Base-by-base conservation (phyloP, 345 rosid species). In the Balakata baccata region DNA sequence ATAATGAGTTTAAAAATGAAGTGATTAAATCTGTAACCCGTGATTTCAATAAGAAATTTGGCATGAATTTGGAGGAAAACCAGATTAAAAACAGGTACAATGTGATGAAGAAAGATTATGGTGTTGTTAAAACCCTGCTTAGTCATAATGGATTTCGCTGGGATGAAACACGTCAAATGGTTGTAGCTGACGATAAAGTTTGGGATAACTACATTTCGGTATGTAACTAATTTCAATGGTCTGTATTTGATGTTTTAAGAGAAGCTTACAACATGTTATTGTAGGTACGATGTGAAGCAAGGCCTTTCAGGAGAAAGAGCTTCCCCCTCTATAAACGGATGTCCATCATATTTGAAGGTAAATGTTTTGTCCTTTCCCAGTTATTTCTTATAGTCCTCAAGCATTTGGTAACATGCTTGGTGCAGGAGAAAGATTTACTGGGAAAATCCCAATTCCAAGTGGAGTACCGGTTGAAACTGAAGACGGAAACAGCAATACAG, bases 41-140 rank as follows among this genome's bases (percentile, higher is more conserved):
- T 3, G 84, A 78, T 29, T 83, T 80, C 29, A 78, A 78, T 25
- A 80, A 75, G 60, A 80, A 74, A 63, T 80, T 82, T 65, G 53
- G 70, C 57, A 51, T 80, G 86, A 83, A 64, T 69, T 73, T 80
- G 22, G 86, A 83, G 37, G 86, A 83, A 75, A 83, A 73, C 71
- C 86, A 83, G 70, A 78, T 77, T 20, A 80, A 80, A 77, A 83
- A 83, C 46, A 80, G 81, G 11, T 83, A 78, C 75, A 83, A 83
- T 41, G 86, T 80, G 71, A 80, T 83, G 82, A 77, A 83, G 74
- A 80, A 77, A 78, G 81, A 83, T 47, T 83, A 75, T 29, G 84
- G 80, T 69, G 80, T 80, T 69, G 82, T 78, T 43, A 83, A 78
- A 74, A 77, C 76, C 12, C 56, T 83, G 53, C 80, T 80, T 57